Evolutionary conservation across 768 basidiomycete genomes (phyloP).

Genomic region (Hydnomerulius pinastri): DNA sequence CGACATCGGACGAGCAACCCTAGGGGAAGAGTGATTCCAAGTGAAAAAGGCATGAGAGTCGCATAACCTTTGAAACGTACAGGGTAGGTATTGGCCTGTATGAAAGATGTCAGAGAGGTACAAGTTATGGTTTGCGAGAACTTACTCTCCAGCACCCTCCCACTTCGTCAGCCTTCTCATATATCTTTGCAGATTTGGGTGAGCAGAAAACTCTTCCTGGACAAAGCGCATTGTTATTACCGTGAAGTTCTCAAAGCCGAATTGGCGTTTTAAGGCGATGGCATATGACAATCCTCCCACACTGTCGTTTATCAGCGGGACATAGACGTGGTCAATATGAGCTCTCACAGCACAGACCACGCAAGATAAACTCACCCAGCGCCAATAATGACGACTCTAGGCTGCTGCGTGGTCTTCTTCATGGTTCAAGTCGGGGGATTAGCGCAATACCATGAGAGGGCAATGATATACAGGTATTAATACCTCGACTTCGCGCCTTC

Average conservation of each 20-base stretch:
- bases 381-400: constrained; percentile 23
- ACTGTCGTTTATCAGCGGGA: constrained; percentile 31
- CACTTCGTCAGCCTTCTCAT: constrained; percentile 44
- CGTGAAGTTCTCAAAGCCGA: constrained; percentile 41
- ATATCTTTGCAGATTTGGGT: constrained; percentile 37
- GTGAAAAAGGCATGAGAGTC: not conserved
- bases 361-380: constrained; percentile 20
- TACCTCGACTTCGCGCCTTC: not conserved
- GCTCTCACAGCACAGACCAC: not conserved
- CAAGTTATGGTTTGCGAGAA: constrained; percentile 1
- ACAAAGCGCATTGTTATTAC: constrained; percentile 27
- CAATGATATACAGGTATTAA: not conserved
- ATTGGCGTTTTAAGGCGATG: constrained; percentile 41
- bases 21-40: constrained; percentile 13
- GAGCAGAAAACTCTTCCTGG: not conserved
- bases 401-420: not conserved
- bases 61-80: constrained; percentile 7
- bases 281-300: constrained; percentile 45
- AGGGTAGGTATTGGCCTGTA: constrained; percentile 33
- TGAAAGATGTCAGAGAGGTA: not conserved
- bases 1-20: constrained; percentile 49
- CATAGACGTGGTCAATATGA: not conserved
- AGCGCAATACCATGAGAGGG: not conserved
- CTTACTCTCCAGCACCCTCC: constrained; percentile 58
- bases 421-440: not conserved